Evolutionary conservation across 2,329 filamentous ascomycete genomes (phyloP), one percentile per base, ranked within the genome.

Genomic region (Ophidiomyces ophidiicola): DNA sequence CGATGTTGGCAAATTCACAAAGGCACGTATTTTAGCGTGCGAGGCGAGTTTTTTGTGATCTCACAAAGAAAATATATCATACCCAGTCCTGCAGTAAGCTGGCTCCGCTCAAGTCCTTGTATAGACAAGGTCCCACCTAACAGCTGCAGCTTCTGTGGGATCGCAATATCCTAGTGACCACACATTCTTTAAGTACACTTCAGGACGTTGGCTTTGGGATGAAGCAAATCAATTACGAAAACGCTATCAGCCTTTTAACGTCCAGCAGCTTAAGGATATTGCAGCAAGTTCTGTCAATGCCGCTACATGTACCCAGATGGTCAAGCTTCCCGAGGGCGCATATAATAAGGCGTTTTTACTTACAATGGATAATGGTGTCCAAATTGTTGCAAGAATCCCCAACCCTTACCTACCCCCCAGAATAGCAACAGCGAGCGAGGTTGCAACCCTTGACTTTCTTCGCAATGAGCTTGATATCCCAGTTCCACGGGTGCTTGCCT

Each of bases 231-330:
- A 54, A 35, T 46, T 54, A 12, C 46, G 45, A 42, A 46, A 52
- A 19, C 50, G 57, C 25, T 55, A 51, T 36, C 35, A 39, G 17
- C 20, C 29, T 5, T 61, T 61, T 43, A 54, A 60, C 48, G 49
- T 61, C 3, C n/a, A 46, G 21, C 50, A 49, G 36, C 52, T 62
- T 12, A 14, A 14, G 11, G 24, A 24, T n/a, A 21, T 23, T 26
- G 42, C 38, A 2, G 38, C 24, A 12, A 26, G 26, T 14, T n/a
- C 33, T 6, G 17, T 41, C 10, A 34, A 32, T 11, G 15, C 26
- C 12, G n/a, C 15, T 11, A 21, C 37, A 10, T 43, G 41, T 20
- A 36, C 37, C 38, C 41, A 36, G 32, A 50, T 57, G 17, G 25
- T 39, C 8, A 57, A 57, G 35, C 38, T 56, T 30, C 50, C 51